Evolutionary conservation across 2,329 filamentous ascomycete genomes (phyloP), one percentile per base, ranked within the genome.

Genomic region (Phyllosticta capitalensis): DNA sequence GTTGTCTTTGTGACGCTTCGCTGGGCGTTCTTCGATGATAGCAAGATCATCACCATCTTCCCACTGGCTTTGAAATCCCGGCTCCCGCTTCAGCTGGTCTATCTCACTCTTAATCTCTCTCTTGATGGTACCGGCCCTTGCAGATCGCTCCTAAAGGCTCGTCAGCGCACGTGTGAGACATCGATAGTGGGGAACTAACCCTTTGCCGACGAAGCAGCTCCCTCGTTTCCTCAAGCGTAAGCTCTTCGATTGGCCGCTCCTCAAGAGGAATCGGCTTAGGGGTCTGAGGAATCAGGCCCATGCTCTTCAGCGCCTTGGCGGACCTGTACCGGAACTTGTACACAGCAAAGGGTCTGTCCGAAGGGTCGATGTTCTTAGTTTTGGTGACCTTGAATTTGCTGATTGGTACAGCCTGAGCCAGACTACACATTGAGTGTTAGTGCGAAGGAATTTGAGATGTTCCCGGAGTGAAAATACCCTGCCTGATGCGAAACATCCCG

Each of bases 271-370:
- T 56, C 1, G 69, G 71, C 10, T 62, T 67, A 1, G 68, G 68
- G 1, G 59, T 66, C 12, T 67, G 65, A 3, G 65, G 67, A n/a
- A 75, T 67, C 33, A 75, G 62, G 4, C 67, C 52, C 2, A 74
- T 65, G 1, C 67, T 63, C 59, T 73, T 66, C 0, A 75, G 64
- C n/a, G 65, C 61, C 14, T 61, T 67, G 67, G 30, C 30, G 10
- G 67, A 67, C 3, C 67, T 62, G 59, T 71, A 71, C 30, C 65
- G 66, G 61, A 71, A 69, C 19, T 61, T 63, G 59, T 69, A 69
- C 1, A 51, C 61, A 9, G 65, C 65, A 30, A 68, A 57, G 0
- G 68, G 68, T 1, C 30, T 19, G 0, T 61, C 30, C 19, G 61
- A n/a, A 19, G 54, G 49, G 52, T 66, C 59, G 5, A 67, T 20